Conservation (phyloP, 2,329 filamentous ascomycete genomes). For the Metarhizium sp. region DNA sequence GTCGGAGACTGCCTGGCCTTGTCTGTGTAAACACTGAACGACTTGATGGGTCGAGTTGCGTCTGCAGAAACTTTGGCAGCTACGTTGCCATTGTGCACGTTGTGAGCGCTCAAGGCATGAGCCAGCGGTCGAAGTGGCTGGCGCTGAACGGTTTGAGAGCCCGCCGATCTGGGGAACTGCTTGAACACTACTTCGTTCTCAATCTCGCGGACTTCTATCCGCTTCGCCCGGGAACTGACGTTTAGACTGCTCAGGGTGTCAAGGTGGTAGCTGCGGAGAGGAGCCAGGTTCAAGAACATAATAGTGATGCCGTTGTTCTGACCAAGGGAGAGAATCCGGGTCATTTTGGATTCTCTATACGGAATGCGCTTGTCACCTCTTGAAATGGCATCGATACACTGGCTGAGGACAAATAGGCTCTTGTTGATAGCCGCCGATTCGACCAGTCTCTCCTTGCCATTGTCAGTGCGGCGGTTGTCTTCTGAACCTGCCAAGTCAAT, state of each 20-base stretch:
- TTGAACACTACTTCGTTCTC: constrained; percentile 92
- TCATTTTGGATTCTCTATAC: constrained; percentile 96
- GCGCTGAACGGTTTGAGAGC: constrained; percentile 38
- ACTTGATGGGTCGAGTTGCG: constrained; percentile 63
- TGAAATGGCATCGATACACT: constrained; percentile 92
- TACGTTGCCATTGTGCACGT: constrained; percentile 54
- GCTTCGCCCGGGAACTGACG: constrained; percentile 90
- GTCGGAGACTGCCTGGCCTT: constrained; percentile 34
- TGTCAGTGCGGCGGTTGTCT: constrained; percentile 89
- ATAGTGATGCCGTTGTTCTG: constrained; percentile 93
- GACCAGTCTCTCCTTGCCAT: constrained; percentile 84
- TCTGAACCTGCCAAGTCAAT: constrained; percentile 95
- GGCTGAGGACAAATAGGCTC: constrained; percentile 85
- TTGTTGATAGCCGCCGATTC: constrained; percentile 98
- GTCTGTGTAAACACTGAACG: constrained; percentile 82
- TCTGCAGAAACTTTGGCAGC: constrained; percentile 32
- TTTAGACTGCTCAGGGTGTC: constrained; percentile 91
- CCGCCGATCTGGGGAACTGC: constrained; percentile 50
- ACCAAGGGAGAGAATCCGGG: constrained; percentile 79
- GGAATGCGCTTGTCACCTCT: constrained; percentile 69
- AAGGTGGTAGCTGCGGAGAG: constrained; percentile 83
- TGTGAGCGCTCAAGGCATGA: constrained; percentile 67
- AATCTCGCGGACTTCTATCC: constrained; percentile 90
- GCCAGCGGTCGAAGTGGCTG: constrained; percentile 74
- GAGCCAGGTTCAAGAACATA: constrained; percentile 93